Conservation (phyloP, 1,284 basidiomycete genomes). For the Moniliophthora roreri region DNA sequence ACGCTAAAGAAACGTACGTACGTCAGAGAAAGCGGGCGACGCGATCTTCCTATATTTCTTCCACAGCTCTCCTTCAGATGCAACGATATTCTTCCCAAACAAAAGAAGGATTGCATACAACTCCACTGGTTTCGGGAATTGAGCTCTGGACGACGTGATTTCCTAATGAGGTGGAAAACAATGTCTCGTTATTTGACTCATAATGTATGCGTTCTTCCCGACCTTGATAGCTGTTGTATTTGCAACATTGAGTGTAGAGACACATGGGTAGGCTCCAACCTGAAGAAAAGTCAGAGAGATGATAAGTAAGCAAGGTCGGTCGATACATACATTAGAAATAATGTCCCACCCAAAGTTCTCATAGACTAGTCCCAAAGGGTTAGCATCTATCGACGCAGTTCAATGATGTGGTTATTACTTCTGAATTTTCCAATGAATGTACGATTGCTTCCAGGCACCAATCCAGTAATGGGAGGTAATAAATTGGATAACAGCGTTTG, state of each 20-base stretch:
- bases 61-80: constrained; percentile 6
- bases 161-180: background rate
- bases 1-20: constrained; percentile 14
- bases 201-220: no score
- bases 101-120: background rate
- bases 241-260: background rate
- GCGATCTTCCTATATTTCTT: constrained; percentile 7
- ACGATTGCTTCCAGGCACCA: background rate
- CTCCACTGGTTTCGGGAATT: constrained; percentile 5
- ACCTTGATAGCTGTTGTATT: constrained; percentile 1
- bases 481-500: background rate
- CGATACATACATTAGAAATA: background rate
- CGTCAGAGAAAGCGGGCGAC: constrained; percentile 6
- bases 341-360: background rate
- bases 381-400: no score
- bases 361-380: background rate
- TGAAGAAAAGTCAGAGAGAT: background rate
- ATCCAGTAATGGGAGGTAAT: background rate
- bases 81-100: constrained; percentile 5
- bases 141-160: background rate
- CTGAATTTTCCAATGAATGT: background rate
- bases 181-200: background rate
- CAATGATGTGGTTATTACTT: background rate
- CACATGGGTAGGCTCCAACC: background rate
- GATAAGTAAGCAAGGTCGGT: no score